A percentile compares a stretch with the other conserved stretches of the same genome.
Evolutionary conservation across 2,329 filamentous ascomycete genomes (phyloP).

Genomic region (Apiospora koreana): DNA sequence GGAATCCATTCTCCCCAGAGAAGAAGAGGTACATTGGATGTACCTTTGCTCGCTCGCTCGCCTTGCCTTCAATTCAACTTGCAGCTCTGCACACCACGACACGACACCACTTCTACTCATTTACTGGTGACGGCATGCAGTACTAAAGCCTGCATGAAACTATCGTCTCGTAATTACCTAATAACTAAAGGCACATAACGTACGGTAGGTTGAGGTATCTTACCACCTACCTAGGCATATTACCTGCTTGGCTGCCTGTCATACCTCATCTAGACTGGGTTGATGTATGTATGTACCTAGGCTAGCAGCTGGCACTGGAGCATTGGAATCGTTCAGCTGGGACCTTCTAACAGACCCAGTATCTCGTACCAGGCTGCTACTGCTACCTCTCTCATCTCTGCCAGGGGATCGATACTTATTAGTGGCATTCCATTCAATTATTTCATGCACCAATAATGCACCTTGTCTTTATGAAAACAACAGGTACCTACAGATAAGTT

Average conservation of each 20-base stretch:
- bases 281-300: too few relatives aligned
- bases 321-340: too few relatives aligned
- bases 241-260: too few relatives aligned
- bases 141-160: background rate
- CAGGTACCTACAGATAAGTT: background rate
- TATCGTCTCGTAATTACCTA: constrained; percentile 4
- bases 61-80: background rate
- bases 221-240: too few relatives aligned
- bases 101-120: background rate
- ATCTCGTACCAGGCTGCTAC: too few relatives aligned
- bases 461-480: background rate
- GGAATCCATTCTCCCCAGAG: background rate
- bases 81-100: background rate
- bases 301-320: too few relatives aligned
- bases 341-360: too few relatives aligned
- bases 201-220: background rate
- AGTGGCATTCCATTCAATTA: too few relatives aligned
- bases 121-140: background rate
- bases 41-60: background rate
- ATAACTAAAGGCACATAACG: background rate
- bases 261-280: too few relatives aligned
- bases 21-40: background rate
- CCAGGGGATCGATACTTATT: too few relatives aligned
- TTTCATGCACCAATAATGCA: background rate
- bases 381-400: background rate